Evolutionary conservation across 2,329 filamentous ascomycete species (phyloP).

Genomic region (Allantophomopsis cytisporea): DNA sequence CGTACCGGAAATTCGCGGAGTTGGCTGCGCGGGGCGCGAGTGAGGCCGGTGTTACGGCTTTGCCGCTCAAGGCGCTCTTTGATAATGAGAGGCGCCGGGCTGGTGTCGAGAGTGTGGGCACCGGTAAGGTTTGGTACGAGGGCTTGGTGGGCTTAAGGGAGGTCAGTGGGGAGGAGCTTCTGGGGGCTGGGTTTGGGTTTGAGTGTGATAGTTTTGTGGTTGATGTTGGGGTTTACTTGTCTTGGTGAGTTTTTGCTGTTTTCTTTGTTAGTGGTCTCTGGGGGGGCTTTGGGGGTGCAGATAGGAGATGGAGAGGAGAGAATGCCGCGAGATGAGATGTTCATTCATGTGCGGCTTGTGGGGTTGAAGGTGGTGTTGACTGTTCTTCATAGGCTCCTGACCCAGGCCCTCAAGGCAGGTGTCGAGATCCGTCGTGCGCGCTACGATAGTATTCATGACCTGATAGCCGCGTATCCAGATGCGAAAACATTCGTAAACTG

Average conservation of each 20-base stretch:
- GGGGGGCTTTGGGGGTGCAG: too few relatives aligned
- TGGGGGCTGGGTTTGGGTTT: not conserved
- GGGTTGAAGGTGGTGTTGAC: too few relatives aligned
- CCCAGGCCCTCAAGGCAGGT: slow-evolving; percentile 6
- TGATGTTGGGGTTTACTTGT: not conserved
- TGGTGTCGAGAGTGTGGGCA: slow-evolving; percentile 19
- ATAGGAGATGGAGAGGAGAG: too few relatives aligned
- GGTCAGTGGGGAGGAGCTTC: not conserved
- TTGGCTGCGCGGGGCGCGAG: slow-evolving; percentile 8
- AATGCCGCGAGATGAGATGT: too few relatives aligned
- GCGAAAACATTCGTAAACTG: slow-evolving; percentile 11
- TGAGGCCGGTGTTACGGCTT: slow-evolving; percentile 6
- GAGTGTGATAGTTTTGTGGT: not conserved
- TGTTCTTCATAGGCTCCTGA: slow-evolving; percentile 15
- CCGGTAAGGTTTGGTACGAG: slow-evolving; percentile 12
- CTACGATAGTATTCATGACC: slow-evolving; percentile 6
- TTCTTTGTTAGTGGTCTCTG: too few relatives aligned
- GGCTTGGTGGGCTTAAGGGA: slow-evolving; percentile 2
- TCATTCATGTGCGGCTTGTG: too few relatives aligned
- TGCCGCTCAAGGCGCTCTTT: slow-evolving; percentile 3
- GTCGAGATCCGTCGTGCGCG: slow-evolving; percentile 6
- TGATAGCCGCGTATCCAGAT: slow-evolving; percentile 4
- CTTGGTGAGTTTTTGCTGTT: not conserved
- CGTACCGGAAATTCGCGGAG: slow-evolving; percentile 6
- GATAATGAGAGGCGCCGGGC: slow-evolving; percentile 9